Evolutionary conservation across 345 rosid genomes (phyloP), one percentile per base, ranked within the genome.

Genomic region (Acer saccharum): DNA sequence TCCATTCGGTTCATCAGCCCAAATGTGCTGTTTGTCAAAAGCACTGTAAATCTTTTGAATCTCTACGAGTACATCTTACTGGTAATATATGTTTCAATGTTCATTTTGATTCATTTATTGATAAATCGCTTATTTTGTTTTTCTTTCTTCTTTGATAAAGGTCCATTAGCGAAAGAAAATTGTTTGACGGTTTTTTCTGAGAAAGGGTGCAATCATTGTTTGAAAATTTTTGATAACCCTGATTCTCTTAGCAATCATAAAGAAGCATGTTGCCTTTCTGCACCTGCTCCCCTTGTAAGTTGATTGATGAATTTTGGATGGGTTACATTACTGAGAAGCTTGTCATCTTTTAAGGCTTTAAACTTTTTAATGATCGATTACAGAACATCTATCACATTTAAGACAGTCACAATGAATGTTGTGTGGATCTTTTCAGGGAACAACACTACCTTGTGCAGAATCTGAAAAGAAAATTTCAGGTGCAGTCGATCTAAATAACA

Each of bases 1-100:
- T 80, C 84, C 98, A 91, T 78, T 90, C 97, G 3, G 78, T 74
- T 75, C 98, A 90, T 85, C 89, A 92, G 83, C 95, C 98, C 65
- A 82, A 75, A 57, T 92, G 95, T 63, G 82, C 73, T 48, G 88
- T 88, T 67, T 94, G 97, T 81, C 78, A 77, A n/a, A 94, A 94
- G 82, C 97, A 90, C 80, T 88, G 90, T 85, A 84, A 83, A 83
- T 89, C 90, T 20, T 87, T 88, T 65, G 94, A 94, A 74, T 90
- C 95, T 44, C 80, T 90, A 69, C 84, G 92, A 68, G 92, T 85
- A 74, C 98, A 91, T 85, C 90, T 88, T 52, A 73, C 55, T 39
- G 95, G 97, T 90, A 85, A 66, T 50, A 18, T 63, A 10, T 55
- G 54, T 21, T 52, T 68, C 50, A 43, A 39, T 46, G 58, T 57